Percentiles rank a stretch among this genome's conserved stretches.
These are phyloP conservation scores for Scutellaria baicalensis DNA, from an alignment of 257 asterid species.

Conservation along the genomic window DNA sequence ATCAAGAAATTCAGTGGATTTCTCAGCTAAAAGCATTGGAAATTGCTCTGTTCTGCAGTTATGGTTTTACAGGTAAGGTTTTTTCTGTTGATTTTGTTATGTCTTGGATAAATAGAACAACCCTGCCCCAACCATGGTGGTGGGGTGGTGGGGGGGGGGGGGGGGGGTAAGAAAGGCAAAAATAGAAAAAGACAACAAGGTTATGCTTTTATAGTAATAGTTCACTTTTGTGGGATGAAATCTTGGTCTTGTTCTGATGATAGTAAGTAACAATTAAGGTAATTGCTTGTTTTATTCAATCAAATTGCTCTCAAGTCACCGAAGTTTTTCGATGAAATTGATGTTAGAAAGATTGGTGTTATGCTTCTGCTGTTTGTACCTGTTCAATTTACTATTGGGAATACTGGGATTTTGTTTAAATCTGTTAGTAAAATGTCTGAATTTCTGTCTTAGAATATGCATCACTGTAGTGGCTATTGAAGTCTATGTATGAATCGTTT, in stretches of 20 bases:
- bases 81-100: not conserved
- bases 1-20: conserved; percentile 9
- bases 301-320: not conserved
- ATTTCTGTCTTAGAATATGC: not conserved
- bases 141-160: too few species aligned
- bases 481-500: not conserved
- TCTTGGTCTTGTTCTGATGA: not conserved
- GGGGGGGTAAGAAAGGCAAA: not conserved
- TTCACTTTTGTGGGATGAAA: not conserved
- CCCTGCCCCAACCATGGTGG: not conserved
- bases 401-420: too few species aligned
- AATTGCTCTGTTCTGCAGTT: conserved; percentile 30
- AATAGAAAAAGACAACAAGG: not conserved
- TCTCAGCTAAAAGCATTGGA: not conserved
- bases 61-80: conserved; percentile 42
- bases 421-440: not conserved
- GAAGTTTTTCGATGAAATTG: too few species aligned
- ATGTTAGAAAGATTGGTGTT: not conserved
- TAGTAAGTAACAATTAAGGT: not conserved
- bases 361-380: not conserved
- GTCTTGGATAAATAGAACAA: not conserved
- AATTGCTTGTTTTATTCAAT: not conserved
- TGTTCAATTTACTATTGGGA: not conserved
- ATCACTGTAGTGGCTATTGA: not conserved
- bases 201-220: not conserved